phyloP scores from a whole-genome alignment of 2,329 filamentous ascomycete genomes.

The Cladobotryum mycophilum region DNA sequence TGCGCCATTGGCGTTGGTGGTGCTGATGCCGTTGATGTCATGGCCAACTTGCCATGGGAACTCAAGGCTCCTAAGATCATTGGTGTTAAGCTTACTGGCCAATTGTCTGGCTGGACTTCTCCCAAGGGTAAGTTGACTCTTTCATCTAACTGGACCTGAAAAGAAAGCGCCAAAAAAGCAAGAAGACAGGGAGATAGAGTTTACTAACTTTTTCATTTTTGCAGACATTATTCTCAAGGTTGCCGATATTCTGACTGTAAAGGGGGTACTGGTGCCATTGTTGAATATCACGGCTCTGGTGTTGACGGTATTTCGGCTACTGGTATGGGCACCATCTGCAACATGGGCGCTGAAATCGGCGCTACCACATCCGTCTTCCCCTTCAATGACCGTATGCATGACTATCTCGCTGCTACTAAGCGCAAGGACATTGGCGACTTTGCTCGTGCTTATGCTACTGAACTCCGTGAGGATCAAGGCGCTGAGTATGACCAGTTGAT shows the following conservation, averaged over 20 bases:
- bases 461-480: constrained; percentile 81
- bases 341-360: constrained; percentile 69
- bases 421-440: constrained; percentile 87
- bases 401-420: constrained; percentile 90
- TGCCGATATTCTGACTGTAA: constrained; percentile 92
- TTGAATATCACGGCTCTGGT: constrained; percentile 72
- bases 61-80: constrained; percentile 96
- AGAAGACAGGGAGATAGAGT: not conserved
- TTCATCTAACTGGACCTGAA: constrained; percentile 2
- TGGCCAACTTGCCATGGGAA: constrained; percentile 96
- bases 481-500: constrained; percentile 94
- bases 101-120: constrained; percentile 83
- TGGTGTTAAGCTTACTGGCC: constrained; percentile 88
- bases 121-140: constrained; percentile 66
- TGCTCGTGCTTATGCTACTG: constrained; percentile 73
- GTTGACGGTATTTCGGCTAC: constrained; percentile 69
- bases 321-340: constrained; percentile 77
- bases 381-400: constrained; percentile 97
- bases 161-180: not conserved
- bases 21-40: constrained; percentile 97
- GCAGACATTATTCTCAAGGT: constrained; percentile 94
- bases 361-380: constrained; percentile 94
- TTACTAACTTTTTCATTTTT: not conserved
- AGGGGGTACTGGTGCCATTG: constrained; percentile 93
- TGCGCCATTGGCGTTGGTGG: constrained; percentile 93